phyloP scores from a whole-genome alignment of 2,329 filamentous ascomycete species.

The Cladophialophora chaetospira region DNA sequence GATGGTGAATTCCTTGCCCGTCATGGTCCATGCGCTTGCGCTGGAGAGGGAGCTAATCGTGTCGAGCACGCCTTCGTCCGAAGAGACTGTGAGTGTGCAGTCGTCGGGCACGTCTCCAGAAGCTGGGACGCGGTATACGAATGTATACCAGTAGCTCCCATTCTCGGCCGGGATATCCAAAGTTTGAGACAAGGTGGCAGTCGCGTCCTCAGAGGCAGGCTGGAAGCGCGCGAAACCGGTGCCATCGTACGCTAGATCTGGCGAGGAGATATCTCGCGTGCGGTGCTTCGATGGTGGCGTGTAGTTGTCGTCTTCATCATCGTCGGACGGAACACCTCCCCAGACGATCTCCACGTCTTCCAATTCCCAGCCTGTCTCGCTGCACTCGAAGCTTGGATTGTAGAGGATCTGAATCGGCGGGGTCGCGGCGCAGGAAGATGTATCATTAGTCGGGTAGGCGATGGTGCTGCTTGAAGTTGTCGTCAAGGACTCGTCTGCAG shows the following conservation, averaged over 20 bases:
- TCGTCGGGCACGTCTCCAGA: constrained; percentile 10
- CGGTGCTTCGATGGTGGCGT: neutral
- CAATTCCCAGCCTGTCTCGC: constrained; percentile 5
- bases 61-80: constrained; percentile 9
- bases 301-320: too few relatives aligned
- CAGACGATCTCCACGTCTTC: constrained; percentile 17
- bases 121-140: constrained; percentile 12
- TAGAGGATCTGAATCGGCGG: constrained; percentile 10
- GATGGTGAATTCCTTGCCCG: constrained; percentile 13
- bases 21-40: constrained; percentile 12
- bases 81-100: constrained; percentile 11
- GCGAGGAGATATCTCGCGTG: constrained; percentile 9
- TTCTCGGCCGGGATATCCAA: constrained; percentile 4
- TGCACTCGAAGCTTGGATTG: constrained; percentile 15
- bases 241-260: constrained; percentile 10
- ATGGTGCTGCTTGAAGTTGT: neutral
- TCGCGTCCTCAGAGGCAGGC: constrained; percentile 4
- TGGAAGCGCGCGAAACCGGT: constrained; percentile 14
- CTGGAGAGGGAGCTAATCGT: constrained; percentile 1
- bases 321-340: constrained; percentile 7
- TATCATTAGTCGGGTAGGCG: neutral
- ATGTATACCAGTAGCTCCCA: constrained; percentile 15
- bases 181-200: constrained; percentile 11
- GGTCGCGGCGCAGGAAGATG: constrained; percentile 6
- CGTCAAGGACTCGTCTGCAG: neutral